Evolutionary conservation across 345 rosid genomes (phyloP).

Genomic region (Nasturtium officinale): DNA sequence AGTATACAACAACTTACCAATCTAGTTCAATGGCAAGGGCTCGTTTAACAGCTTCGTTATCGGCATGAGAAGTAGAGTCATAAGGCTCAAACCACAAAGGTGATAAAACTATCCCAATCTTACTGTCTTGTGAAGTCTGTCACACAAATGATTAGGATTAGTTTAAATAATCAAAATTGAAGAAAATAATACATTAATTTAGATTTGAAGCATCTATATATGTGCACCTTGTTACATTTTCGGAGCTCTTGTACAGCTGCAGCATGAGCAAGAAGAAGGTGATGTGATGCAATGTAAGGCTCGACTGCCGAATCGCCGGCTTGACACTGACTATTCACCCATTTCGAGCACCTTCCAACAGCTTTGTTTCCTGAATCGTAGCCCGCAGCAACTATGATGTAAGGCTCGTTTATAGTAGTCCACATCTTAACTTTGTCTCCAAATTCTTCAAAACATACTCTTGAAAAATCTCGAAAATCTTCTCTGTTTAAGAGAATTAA

Average conservation of each 20-base stretch:
- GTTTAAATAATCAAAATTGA: too few species aligned
- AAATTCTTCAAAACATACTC: slow-evolving; percentile 48
- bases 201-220: too few species aligned
- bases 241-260: slow-evolving; percentile 38
- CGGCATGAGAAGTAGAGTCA: too few species aligned
- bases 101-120: too few species aligned
- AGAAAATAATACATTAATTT: too few species aligned
- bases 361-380: slow-evolving; percentile 40
- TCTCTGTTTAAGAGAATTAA: too few species aligned
- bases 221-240: slow-evolving; percentile 37
- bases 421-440: slow-evolving; percentile 54
- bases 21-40: too few species aligned
- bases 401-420: slow-evolving; percentile 56
- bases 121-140: too few species aligned
- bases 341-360: slow-evolving; percentile 45
- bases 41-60: too few species aligned
- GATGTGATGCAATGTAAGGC: slow-evolving; percentile 39
- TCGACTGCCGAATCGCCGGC: slow-evolving; percentile 44
- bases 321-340: slow-evolving; percentile 34
- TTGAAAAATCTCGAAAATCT: slow-evolving; percentile 31
- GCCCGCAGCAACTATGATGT: slow-evolving; percentile 36
- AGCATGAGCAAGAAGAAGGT: slow-evolving; percentile 42
- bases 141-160: too few species aligned
- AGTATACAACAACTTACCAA: too few species aligned
- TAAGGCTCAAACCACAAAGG: too few species aligned